Evolutionary conservation across 2,329 filamentous ascomycete genomes (phyloP), one percentile per base, ranked within the genome.

Genomic region (Basipetospora chlamydospora): DNA sequence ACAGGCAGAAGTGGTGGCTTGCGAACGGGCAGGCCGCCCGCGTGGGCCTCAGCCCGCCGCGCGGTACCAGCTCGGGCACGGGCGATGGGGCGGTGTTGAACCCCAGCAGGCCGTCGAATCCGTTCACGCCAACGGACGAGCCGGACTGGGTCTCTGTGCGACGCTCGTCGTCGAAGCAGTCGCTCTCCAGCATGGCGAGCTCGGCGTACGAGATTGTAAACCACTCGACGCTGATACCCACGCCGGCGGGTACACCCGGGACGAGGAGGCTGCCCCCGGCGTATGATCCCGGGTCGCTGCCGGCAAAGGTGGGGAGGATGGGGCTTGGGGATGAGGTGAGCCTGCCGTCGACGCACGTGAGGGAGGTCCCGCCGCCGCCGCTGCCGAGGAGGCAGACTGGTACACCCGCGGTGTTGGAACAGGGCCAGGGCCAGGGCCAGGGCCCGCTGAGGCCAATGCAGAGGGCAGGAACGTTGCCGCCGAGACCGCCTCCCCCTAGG

Each of bases 81-180:
- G 64, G 70, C 9, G n/a, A n/a, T n/a, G n/a, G n/a, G n/a, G 67
- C 75, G 47, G 60, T 75, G 3, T 67, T 83, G 16, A 95, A 94
- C 52, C 73, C 79, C 2, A 68, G 73, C 22, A 73, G 83, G 33
- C 73, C 75, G 10, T 73, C 80, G 1, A 96, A 96, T 48, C 90
- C 90, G 0, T 96, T 92, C 53, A 69, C 67, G 1, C 63, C 70
- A 1, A 77, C 71, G 2, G 67, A 78, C 22, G 83, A 93, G 53
- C 73, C 79, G 8, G 87, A 95, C 49, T 96, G 90, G 90, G 74
- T 93, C 28, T 68, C 67, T 3, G 63, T 79, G 5, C 66, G 73
- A 16, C 60, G 70, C 22, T 59, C 66, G 3, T 61, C 64, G 28
- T 70, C 70, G 12, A 63, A 67, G 26, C 53, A 69, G 21, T 70